Conservation (phyloP, 2,329 filamentous ascomycete genomes). For the Simplicillium sp. region DNA sequence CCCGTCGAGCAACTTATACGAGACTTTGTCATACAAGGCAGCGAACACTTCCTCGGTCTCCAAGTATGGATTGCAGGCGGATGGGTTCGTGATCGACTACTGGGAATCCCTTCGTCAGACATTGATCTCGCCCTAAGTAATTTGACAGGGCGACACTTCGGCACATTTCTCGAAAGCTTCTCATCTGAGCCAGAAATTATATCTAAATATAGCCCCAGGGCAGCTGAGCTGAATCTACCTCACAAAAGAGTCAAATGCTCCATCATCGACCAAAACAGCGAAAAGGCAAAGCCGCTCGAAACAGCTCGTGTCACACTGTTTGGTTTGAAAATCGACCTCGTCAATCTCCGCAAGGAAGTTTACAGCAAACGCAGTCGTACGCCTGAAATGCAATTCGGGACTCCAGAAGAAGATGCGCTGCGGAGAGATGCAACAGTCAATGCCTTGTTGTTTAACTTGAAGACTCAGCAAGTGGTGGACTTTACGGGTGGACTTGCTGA, state of each 20-base stretch:
- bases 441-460: conserved; percentile 8
- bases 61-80: conserved; percentile 11
- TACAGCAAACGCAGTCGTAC: conserved; percentile 9
- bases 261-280: conserved; percentile 6
- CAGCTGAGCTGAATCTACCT: conserved; percentile 4
- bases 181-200: not conserved
- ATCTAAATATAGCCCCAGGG: conserved; percentile 1
- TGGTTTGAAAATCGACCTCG: conserved; percentile 11
- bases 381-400: conserved; percentile 10
- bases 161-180: conserved; percentile 5
- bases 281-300: conserved; percentile 10
- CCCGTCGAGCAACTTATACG: conserved; percentile 8
- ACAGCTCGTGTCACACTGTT: conserved; percentile 9
- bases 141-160: conserved; percentile 8
- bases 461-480: conserved; percentile 9
- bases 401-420: conserved; percentile 9
- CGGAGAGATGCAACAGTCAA: conserved; percentile 11
- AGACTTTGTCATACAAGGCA: conserved; percentile 8
- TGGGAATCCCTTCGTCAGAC: conserved; percentile 9
- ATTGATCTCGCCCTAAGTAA: conserved; percentile 9
- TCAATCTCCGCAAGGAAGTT: conserved; percentile 11
- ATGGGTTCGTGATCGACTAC: conserved; percentile 11
- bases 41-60: conserved; percentile 6
- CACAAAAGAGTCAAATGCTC: conserved; percentile 3
- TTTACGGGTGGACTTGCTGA: conserved; percentile 8